Evolutionary conservation across 108 stramenopile species (phyloP).

Genomic region (Mediolabrus comicus): DNA sequence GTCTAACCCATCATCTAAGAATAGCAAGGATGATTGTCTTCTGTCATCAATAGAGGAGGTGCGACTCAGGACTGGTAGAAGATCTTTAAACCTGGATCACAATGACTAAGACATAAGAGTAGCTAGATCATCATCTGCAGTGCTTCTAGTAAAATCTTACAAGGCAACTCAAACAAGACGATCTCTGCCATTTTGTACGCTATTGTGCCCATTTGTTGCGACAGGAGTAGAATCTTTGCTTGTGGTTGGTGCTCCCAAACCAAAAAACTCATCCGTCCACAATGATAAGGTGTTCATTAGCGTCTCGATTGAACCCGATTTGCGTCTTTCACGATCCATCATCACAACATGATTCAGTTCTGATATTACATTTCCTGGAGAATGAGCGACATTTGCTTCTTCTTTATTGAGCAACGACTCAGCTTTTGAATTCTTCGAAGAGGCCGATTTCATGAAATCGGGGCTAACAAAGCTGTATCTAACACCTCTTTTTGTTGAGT

Average conservation of each 20-base stretch:
- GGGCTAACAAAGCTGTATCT: constrained; percentile 11
- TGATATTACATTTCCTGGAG: constrained; percentile 12
- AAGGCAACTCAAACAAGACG: background rate
- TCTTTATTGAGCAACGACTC: background rate
- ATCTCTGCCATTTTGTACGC: background rate
- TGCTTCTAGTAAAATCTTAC: too few species aligned
- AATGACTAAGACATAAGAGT: too few species aligned
- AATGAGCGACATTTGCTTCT: background rate
- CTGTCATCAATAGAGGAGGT: constrained; percentile 6
- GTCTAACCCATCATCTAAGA: background rate
- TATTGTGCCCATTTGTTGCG: background rate
- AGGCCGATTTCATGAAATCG: constrained; percentile 2
- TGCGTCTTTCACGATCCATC: constrained; percentile 18
- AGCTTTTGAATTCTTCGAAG: background rate
- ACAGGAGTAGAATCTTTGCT: constrained; percentile 4
- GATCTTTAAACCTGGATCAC: too few species aligned
- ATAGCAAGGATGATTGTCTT: background rate
- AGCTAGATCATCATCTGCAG: too few species aligned
- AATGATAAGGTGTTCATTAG: constrained; percentile 1
- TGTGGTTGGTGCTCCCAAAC: constrained; percentile 17
- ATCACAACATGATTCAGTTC: constrained; percentile 9
- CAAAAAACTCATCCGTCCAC: constrained; percentile 7
- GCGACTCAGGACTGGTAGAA: constrained; percentile 8
- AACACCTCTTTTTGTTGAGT: background rate
- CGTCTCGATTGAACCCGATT: constrained; percentile 1